phyloP scores from a whole-genome alignment of 2,329 filamentous ascomycete genomes.

The Aspergillus sp. region DNA sequence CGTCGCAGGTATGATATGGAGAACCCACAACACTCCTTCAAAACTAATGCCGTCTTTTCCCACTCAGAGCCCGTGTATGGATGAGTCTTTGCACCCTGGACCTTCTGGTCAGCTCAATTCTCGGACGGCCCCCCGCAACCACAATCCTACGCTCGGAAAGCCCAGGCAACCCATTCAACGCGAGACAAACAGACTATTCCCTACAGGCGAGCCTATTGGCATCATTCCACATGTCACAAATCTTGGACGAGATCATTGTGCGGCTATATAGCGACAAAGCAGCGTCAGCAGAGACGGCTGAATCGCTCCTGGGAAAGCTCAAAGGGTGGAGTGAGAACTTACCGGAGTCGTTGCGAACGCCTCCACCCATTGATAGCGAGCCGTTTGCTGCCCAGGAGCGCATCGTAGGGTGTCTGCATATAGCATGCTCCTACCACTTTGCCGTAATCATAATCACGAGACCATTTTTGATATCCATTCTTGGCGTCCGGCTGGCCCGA shows the following conservation, averaged over 20 bases:
- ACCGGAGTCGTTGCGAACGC: conserved; percentile 34
- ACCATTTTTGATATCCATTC: conserved; percentile 53
- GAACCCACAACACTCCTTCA: neutral
- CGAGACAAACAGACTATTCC: conserved; percentile 19
- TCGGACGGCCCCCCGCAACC: conserved; percentile 45
- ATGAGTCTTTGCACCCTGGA: conserved; percentile 51
- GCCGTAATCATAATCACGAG: conserved; percentile 58
- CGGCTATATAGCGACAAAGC: conserved; percentile 43
- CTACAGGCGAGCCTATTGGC: conserved; percentile 37
- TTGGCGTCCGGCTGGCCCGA: conserved; percentile 41
- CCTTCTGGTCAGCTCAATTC: conserved; percentile 49
- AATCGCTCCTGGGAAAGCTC: conserved; percentile 44
- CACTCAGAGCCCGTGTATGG: conserved; percentile 43
- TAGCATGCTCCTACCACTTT: conserved; percentile 60
- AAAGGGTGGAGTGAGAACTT: conserved; percentile 49
- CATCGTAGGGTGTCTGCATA: conserved; percentile 53
- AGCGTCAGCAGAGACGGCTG: conserved; percentile 34
- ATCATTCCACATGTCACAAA: conserved; percentile 44
- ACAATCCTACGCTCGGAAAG: conserved; percentile 25
- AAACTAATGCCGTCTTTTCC: neutral
- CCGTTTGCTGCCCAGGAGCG: conserved; percentile 29
- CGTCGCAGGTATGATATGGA: conserved; percentile 18
- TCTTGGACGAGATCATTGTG: conserved; percentile 48
- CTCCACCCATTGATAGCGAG: conserved; percentile 18
- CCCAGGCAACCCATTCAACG: conserved; percentile 20